These are phyloP conservation scores for Citrus sinensis DNA, from an alignment of 345 rosid species.

Conservation along the genomic window DVS_A1.0 CM039166.1:18326001-18326500, in stretches of 20 bases:
- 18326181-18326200: conserved; percentile 56
- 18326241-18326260: conserved; percentile 46
- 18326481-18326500: conserved; percentile 30
- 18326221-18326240: conserved; percentile 35
- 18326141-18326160: conserved; percentile 24
- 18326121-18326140: conserved; percentile 44
- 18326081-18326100: conserved; percentile 21
- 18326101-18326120: conserved; percentile 35
- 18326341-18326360: conserved; percentile 47
- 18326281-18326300: conserved; percentile 23
- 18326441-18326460: conserved; percentile 45
- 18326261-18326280: conserved; percentile 36
- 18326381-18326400: conserved; percentile 44
- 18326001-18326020: conserved; percentile 52
- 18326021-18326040: conserved; percentile 47
- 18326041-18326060: conserved; percentile 59
- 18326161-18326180: conserved; percentile 47
- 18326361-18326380: conserved; percentile 62
- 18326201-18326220: conserved; percentile 38
- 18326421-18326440: conserved; percentile 51
- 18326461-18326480: conserved; percentile 25
- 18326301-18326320: conserved; percentile 40
- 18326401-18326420: conserved; percentile 41
- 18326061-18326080: conserved; percentile 53
- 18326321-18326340: conserved; percentile 40